Conservation (phyloP, 768 basidiomycete genomes). For the Pleurotus cornucopiae region DNA sequence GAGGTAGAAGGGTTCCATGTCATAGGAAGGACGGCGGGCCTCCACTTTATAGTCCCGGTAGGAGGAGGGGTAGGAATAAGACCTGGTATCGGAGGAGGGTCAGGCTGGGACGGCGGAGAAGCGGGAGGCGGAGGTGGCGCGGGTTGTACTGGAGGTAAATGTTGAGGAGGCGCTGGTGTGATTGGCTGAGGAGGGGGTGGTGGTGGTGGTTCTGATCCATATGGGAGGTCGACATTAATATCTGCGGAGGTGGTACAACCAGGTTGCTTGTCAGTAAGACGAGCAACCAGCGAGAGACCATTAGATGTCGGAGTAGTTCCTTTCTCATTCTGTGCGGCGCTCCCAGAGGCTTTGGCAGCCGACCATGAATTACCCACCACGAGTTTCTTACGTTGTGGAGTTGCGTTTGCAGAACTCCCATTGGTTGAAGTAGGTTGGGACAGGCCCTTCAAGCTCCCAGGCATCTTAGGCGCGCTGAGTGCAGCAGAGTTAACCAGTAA, state of each 20-base stretch:
- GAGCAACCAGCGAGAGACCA: too few relatives aligned
- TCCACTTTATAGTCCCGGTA: slow-evolving; percentile 27
- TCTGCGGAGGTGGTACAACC: slow-evolving; percentile 7
- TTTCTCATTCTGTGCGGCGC: neutral
- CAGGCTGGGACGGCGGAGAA: slow-evolving; percentile 2
- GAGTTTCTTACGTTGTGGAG: slow-evolving; percentile 22
- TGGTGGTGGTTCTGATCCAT: slow-evolving; percentile 14
- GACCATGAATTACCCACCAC: slow-evolving; percentile 49
- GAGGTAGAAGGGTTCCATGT: too few relatives aligned
- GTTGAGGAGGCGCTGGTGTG: neutral
- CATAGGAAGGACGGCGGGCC: slow-evolving; percentile 13
- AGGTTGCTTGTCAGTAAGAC: too few relatives aligned
- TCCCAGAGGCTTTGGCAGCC: slow-evolving; percentile 17
- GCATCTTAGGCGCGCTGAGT: neutral
- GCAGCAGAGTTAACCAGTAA: neutral
- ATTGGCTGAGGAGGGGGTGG: slow-evolving; percentile 12
- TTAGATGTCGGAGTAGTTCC: too few relatives aligned
- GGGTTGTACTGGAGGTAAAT: too few relatives aligned
- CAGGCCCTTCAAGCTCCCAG: slow-evolving; percentile 11
- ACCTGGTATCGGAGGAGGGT: slow-evolving; percentile 10
- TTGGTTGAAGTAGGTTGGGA: slow-evolving; percentile 8
- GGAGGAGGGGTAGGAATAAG: slow-evolving; percentile 11
- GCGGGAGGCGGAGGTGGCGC: slow-evolving; percentile 1
- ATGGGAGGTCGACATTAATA: slow-evolving; percentile 11
- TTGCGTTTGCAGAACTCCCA: neutral